phyloP scores from a whole-genome alignment of 371 early-diverging fungal genomes.

The Sanchytrium tribonematis region DNA sequence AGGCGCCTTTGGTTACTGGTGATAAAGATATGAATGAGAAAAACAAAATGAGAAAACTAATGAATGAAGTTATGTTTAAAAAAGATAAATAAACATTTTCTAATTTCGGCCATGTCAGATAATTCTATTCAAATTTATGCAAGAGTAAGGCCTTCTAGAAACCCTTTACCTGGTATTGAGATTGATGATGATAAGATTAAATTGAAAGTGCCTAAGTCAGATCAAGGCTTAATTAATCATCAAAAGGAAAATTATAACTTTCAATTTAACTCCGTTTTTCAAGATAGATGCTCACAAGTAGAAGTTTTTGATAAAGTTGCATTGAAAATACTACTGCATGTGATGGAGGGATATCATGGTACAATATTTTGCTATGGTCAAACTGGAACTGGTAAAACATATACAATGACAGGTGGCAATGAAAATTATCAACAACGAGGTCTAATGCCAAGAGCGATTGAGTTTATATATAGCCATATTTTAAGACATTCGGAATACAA shows the following conservation, averaged over 20 bases:
- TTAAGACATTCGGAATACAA: not conserved
- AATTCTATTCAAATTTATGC: not conserved
- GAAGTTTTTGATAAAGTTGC: conserved; percentile 31
- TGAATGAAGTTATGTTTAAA: not conserved
- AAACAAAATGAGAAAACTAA: not conserved
- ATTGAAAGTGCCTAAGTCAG: conserved; percentile 1
- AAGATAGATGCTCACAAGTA: conserved; percentile 19
- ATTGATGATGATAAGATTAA: not conserved
- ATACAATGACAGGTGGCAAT: conserved; percentile 34
- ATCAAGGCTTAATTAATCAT: conserved; percentile 18
- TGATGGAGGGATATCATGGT: conserved; percentile 34
- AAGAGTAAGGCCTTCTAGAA: not conserved
- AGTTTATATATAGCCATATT: conserved; percentile 21
- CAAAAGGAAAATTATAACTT: conserved; percentile 21
- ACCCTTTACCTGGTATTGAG: not conserved
- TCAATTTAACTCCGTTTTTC: conserved; percentile 26
- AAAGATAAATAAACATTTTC: not conserved
- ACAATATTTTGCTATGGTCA: conserved; percentile 41
- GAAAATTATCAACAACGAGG: conserved; percentile 25
- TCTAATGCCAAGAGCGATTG: conserved; percentile 23
- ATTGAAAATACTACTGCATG: conserved; percentile 21
- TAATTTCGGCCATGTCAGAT: not conserved
- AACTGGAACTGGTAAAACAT: conserved; percentile 48
- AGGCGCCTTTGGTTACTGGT: not conserved
- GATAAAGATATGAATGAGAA: not conserved